phyloP scores from a whole-genome alignment of 2,329 filamentous ascomycete genomes.

The Knoxdaviesia proteae region DNA sequence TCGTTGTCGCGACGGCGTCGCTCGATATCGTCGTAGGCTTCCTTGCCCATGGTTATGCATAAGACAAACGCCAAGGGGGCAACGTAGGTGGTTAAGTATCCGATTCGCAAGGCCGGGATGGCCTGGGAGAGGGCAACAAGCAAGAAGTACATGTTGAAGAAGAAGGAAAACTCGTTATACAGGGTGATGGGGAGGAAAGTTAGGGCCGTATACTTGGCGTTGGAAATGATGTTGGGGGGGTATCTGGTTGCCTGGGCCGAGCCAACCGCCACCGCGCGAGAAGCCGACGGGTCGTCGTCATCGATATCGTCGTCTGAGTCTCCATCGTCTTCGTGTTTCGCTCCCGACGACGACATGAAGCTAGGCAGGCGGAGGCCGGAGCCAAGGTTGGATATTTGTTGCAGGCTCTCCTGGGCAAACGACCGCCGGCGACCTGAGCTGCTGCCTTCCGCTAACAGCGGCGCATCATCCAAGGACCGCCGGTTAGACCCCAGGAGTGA shows the following conservation, averaged over 20 bases:
- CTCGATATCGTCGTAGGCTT: slow-evolving; percentile 83
- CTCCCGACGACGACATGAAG: slow-evolving; percentile 32
- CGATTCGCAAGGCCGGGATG: slow-evolving; percentile 74
- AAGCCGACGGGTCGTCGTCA: slow-evolving; percentile 43
- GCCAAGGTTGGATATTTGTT: slow-evolving; percentile 7
- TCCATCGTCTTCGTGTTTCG: slow-evolving; percentile 12
- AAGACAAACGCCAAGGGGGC: slow-evolving; percentile 84
- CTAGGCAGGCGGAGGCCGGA: slow-evolving; percentile 43
- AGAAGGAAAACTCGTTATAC: slow-evolving; percentile 98
- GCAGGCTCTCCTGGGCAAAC: slow-evolving; percentile 9
- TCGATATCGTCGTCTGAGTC: slow-evolving; percentile 27
- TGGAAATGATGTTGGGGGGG: slow-evolving; percentile 79
- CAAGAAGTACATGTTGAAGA: slow-evolving; percentile 98
- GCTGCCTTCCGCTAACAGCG: slow-evolving; percentile 35
- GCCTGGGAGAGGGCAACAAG: slow-evolving; percentile 87
- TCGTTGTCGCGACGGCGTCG: slow-evolving; percentile 73
- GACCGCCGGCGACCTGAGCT: slow-evolving; percentile 10
- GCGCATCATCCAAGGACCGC: slow-evolving; percentile 48
- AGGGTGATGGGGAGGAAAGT: slow-evolving; percentile 86
- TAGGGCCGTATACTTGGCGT: slow-evolving; percentile 91
- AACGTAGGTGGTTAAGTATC: slow-evolving; percentile 87
- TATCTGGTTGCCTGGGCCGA: slow-evolving; percentile 54
- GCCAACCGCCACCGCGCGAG: slow-evolving; percentile 58
- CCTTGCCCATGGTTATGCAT: slow-evolving; percentile 80
- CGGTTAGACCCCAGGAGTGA: slow-evolving; percentile 45